Conservation (phyloP, 1,284 basidiomycete genomes). For the Phylloporus gajari region DNA sequence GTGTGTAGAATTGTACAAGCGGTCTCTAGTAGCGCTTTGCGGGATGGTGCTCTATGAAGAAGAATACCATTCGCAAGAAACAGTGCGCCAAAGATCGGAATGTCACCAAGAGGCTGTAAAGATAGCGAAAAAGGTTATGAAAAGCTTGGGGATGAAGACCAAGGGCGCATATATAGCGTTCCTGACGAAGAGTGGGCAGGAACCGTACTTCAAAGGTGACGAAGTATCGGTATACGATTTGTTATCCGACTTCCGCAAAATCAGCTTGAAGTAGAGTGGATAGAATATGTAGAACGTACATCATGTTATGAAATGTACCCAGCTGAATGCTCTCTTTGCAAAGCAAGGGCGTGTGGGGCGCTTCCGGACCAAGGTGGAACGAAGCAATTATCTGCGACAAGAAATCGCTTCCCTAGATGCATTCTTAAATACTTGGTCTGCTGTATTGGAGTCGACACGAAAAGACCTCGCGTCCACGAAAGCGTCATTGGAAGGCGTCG, state of each 20-base stretch:
- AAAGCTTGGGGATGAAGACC: no score
- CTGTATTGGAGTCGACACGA: slow-evolving; percentile 65
- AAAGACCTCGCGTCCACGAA: slow-evolving; percentile 64
- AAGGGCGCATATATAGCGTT: no score
- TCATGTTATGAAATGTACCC: slow-evolving; percentile 53
- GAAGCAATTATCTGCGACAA: slow-evolving; percentile 79
- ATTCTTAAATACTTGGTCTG: slow-evolving; percentile 62
- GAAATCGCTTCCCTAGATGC: slow-evolving; percentile 79
- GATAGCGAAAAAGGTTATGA: no score
- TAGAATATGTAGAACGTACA: no score
- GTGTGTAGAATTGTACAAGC: background rate
- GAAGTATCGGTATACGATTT: no score
- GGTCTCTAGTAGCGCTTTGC: background rate
- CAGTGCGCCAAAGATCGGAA: slow-evolving; percentile 10
- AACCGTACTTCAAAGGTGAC: no score
- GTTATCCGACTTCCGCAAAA: no score
- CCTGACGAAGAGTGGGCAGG: no score
- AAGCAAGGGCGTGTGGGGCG: slow-evolving; percentile 90
- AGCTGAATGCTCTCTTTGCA: slow-evolving; percentile 79
- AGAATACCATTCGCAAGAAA: slow-evolving; percentile 13
- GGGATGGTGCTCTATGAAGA: background rate
- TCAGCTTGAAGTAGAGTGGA: no score
- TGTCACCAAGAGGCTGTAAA: no score
- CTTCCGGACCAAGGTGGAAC: slow-evolving; percentile 85
- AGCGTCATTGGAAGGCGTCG: slow-evolving; percentile 64